Conservation (phyloP, 164 flowering plant genomes). For the Umbellularia californica region DNA sequence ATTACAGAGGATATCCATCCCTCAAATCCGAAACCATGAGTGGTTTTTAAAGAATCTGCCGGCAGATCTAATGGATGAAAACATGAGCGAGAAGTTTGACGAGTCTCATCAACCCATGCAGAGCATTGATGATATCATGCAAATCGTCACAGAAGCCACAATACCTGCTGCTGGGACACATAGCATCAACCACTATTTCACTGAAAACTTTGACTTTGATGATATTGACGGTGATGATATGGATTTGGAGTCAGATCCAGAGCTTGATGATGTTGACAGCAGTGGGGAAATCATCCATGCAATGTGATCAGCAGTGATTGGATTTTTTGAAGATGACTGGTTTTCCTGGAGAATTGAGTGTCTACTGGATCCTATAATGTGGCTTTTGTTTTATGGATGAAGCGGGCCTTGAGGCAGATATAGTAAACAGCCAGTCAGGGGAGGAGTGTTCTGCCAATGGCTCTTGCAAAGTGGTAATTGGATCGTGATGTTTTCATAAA, state of each 20-base stretch:
- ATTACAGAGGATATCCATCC: conserved; percentile 67
- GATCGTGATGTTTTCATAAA: not conserved
- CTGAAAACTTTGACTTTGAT: conserved; percentile 36
- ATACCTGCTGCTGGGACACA: conserved; percentile 65
- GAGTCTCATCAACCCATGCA: conserved; percentile 81
- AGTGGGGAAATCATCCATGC: conserved; percentile 89
- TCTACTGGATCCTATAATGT: not conserved
- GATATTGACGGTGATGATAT: conserved; percentile 62
- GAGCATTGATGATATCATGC: conserved; percentile 70
- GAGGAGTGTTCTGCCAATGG: not conserved
- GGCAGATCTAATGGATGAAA: conserved; percentile 64
- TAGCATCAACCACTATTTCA: conserved; percentile 44
- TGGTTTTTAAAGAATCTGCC: conserved; percentile 87
- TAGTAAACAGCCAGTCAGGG: not conserved
- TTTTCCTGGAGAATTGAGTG: not conserved
- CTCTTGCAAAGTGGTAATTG: not conserved
- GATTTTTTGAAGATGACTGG: not conserved
- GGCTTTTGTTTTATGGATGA: not conserved
- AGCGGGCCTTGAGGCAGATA: not conserved
- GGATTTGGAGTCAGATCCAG: conserved; percentile 66
- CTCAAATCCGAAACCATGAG: conserved; percentile 64
- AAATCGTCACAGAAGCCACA: conserved; percentile 72
- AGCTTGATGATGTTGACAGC: conserved; percentile 45
- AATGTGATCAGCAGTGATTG: conserved; percentile 32
- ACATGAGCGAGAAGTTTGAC: conserved; percentile 40